These are phyloP conservation scores for Sporobolomyces roseus DNA, from an alignment of 768 basidiomycete species.

Conservation along the genomic window DNA sequence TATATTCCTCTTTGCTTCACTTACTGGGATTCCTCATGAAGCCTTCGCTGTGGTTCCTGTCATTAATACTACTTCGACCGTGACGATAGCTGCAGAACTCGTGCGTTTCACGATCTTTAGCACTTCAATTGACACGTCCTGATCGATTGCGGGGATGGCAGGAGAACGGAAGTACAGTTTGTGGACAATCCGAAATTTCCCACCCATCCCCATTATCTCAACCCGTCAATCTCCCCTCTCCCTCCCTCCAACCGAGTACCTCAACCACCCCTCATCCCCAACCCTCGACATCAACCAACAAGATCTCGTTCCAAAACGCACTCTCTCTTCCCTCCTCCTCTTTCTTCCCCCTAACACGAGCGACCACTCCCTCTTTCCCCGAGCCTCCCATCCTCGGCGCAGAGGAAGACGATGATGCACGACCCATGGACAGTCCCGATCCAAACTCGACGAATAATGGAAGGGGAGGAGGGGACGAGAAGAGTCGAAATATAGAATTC, in stretches of 20 bases:
- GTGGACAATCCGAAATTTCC: conserved; percentile 37
- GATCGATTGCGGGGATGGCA: background rate
- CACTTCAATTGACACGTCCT: background rate
- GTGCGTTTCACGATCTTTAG: background rate
- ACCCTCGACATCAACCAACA: background rate
- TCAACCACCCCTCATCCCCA: background rate
- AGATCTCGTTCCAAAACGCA: too few relatives aligned
- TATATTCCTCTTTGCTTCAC: conserved; percentile 79
- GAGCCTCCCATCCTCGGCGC: conserved; percentile 38
- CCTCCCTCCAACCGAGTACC: background rate
- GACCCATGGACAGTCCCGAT: background rate
- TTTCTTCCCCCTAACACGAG: conserved; percentile 28
- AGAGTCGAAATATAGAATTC: conserved; percentile 39
- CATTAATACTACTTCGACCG: conserved; percentile 88
- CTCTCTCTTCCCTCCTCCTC: background rate
- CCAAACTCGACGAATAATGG: too few relatives aligned
- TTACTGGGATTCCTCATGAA: conserved; percentile 68
- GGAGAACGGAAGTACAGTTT: conserved; percentile 30
- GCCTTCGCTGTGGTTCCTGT: conserved; percentile 77
- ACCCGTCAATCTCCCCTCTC: background rate
- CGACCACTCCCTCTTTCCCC: conserved; percentile 36
- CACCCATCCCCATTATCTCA: conserved; percentile 12
- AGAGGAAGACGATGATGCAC: conserved; percentile 33
- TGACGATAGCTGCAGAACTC: conserved; percentile 74
- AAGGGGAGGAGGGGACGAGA: background rate